These are phyloP conservation scores for Alternaria hordeiaustralica DNA, from an alignment of 2,329 filamentous ascomycete genomes.

Conservation along the genomic window DNA sequence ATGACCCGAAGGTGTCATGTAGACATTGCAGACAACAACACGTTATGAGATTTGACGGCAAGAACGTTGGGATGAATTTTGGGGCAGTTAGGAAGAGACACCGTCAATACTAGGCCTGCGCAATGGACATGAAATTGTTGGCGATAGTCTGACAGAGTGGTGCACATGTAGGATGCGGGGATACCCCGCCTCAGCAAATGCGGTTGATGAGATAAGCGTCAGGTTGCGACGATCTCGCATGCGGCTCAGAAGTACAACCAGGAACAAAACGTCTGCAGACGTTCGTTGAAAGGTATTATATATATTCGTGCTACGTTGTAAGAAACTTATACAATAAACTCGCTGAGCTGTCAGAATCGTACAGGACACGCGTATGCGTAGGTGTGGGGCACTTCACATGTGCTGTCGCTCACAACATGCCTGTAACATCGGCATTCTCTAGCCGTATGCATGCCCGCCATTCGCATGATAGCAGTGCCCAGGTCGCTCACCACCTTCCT, in stretches of 20 bases:
- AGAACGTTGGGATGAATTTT: background rate
- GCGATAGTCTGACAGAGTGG: background rate
- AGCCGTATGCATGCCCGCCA: background rate
- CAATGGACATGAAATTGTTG: conserved; percentile 20
- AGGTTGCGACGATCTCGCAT: background rate
- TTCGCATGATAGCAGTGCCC: conserved; percentile 1
- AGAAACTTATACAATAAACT: background rate
- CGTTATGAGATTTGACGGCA: background rate
- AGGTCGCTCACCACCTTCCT: conserved; percentile 7
- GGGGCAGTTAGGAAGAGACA: background rate
- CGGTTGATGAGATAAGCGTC: background rate
- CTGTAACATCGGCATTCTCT: conserved; percentile 2
- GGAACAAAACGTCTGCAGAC: background rate
- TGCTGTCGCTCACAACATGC: conserved; percentile 9
- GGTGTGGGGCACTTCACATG: conserved; percentile 10
- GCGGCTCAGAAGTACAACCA: background rate
- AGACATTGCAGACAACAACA: background rate
- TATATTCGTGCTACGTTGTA: background rate
- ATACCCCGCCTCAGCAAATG: conserved; percentile 4
- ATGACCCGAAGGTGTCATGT: background rate
- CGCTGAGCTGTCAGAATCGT: background rate
- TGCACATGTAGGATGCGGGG: background rate
- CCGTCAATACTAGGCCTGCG: background rate
- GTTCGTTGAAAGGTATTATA: background rate
- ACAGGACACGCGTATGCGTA: background rate